Conservation (phyloP, 495 filamentous ascomycete species). For the Trichoderma gamsii region DNA sequence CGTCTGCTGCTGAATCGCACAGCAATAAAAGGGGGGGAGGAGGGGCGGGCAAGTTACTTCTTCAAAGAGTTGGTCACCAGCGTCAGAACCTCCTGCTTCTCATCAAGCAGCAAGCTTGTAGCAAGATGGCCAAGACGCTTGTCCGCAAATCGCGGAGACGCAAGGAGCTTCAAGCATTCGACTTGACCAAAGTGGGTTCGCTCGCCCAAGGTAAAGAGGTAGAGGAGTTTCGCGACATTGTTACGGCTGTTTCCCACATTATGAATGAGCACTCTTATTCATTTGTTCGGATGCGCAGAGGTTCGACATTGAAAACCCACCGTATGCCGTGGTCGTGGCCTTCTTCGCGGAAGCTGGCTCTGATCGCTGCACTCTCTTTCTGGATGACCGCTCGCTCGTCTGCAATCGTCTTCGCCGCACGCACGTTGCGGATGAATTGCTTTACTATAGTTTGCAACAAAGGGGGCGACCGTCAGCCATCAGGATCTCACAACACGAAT, state of each 20-base stretch:
- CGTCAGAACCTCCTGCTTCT: constrained; percentile 97
- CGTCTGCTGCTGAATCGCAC: constrained; percentile 14
- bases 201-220: constrained; percentile 97
- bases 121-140: constrained; percentile 94
- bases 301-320: constrained; percentile 41
- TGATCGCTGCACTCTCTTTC: constrained; percentile 95
- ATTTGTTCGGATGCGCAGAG: constrained; percentile 17
- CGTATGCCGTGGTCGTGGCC: constrained; percentile 83
- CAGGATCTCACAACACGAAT: neutral
- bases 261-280: constrained; percentile 25
- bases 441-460: constrained; percentile 58
- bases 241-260: constrained; percentile 63
- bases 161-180: constrained; percentile 95
- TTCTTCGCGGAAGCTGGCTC: constrained; percentile 95
- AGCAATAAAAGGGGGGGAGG: constrained; percentile 13
- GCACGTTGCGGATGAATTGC: constrained; percentile 98
- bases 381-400: constrained; percentile 97
- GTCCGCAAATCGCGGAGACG: constrained; percentile 95
- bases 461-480: neutral
- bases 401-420: constrained; percentile 95
- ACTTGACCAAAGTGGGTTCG: constrained; percentile 98
- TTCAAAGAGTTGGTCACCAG: constrained; percentile 95
- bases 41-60: constrained; percentile 53
- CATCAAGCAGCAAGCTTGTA: constrained; percentile 91
- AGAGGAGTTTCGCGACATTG: constrained; percentile 96